phyloP scores from a whole-genome alignment of 768 basidiomycete genomes.

The Cyclocybe aegerita region DNA sequence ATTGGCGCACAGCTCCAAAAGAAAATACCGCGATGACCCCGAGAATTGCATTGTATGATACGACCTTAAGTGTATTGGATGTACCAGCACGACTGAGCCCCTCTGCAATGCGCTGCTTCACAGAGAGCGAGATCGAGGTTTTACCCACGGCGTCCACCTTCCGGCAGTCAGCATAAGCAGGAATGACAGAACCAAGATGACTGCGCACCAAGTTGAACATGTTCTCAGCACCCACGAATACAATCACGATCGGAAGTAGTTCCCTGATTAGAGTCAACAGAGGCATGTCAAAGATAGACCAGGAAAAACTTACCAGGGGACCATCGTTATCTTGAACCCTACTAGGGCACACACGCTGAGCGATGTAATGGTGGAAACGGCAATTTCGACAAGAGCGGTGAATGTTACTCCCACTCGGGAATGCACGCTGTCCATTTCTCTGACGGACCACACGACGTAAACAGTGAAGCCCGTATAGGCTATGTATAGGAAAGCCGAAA shows the following conservation, averaged over 20 bases:
- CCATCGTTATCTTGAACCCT: slow-evolving; percentile 86
- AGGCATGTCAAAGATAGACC: neutral
- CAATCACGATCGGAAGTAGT: slow-evolving; percentile 88
- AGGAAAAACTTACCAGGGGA: slow-evolving; percentile 66
- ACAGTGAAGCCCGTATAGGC: slow-evolving; percentile 75
- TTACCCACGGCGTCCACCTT: slow-evolving; percentile 83
- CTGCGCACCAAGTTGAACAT: slow-evolving; percentile 87
- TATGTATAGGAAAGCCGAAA: slow-evolving; percentile 71
- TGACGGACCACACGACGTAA: slow-evolving; percentile 76
- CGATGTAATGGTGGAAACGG: slow-evolving; percentile 91
- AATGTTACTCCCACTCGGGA: slow-evolving; percentile 89
- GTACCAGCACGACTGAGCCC: slow-evolving; percentile 89
- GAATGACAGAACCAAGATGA: neutral
- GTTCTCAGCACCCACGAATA: slow-evolving; percentile 95
- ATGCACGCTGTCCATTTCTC: slow-evolving; percentile 82
- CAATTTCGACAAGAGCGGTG: slow-evolving; percentile 89
- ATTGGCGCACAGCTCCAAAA: slow-evolving; percentile 83
- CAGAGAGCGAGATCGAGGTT: slow-evolving; percentile 83
- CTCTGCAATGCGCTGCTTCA: slow-evolving; percentile 89
- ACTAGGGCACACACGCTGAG: slow-evolving; percentile 89
- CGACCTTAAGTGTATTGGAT: slow-evolving; percentile 89
- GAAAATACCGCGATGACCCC: slow-evolving; percentile 74
- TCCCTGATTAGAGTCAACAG: slow-evolving; percentile 49
- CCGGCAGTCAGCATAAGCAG: neutral
- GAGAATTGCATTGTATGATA: slow-evolving; percentile 81